Evolutionary conservation across 1,284 basidiomycete species (phyloP).

Genomic region (Microbotryum intermedium): DNA sequence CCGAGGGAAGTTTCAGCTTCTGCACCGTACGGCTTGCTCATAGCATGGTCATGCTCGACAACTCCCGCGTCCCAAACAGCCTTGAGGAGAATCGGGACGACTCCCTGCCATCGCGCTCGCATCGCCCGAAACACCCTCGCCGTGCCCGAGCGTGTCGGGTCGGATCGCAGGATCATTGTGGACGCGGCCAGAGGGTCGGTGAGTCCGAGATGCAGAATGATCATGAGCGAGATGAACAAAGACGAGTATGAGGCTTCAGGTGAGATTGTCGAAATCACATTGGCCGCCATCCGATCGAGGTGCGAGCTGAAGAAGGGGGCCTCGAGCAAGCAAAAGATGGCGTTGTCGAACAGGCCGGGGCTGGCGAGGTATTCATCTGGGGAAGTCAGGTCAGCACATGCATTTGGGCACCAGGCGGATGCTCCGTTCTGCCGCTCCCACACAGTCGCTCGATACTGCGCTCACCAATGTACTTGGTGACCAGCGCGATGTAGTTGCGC

Average conservation of each 20-base stretch:
- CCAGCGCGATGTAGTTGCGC: conserved; percentile 64
- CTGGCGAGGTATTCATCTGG: conserved; percentile 56
- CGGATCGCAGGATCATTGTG: conserved; percentile 38
- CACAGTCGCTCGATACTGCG: conserved; percentile 54
- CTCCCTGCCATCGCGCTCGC: conserved; percentile 17
- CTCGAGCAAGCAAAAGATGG: conserved; percentile 60
- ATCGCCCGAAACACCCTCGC: conserved; percentile 23
- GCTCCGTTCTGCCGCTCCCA: neutral
- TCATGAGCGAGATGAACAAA: conserved; percentile 23
- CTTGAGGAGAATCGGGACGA: conserved; percentile 28
- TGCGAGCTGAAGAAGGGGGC: conserved; percentile 80
- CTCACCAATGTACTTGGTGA: conserved; percentile 53
- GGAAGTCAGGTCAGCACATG: neutral
- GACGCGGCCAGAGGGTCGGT: conserved; percentile 55
- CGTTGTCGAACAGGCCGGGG: conserved; percentile 69
- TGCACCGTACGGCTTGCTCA: neutral
- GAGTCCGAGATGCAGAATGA: conserved; percentile 32
- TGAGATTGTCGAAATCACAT: conserved; percentile 59
- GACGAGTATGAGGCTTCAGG: conserved; percentile 45
- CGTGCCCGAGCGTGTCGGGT: neutral
- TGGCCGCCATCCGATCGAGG: conserved; percentile 77
- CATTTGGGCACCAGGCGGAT: neutral
- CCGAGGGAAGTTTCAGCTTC: conserved; percentile 54
- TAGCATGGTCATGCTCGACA: conserved; percentile 49
- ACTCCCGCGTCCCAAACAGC: conserved; percentile 20